phyloP scores from a whole-genome alignment of 352 stramenopile genomes.

The Globisporangium mamillatum region DNA sequence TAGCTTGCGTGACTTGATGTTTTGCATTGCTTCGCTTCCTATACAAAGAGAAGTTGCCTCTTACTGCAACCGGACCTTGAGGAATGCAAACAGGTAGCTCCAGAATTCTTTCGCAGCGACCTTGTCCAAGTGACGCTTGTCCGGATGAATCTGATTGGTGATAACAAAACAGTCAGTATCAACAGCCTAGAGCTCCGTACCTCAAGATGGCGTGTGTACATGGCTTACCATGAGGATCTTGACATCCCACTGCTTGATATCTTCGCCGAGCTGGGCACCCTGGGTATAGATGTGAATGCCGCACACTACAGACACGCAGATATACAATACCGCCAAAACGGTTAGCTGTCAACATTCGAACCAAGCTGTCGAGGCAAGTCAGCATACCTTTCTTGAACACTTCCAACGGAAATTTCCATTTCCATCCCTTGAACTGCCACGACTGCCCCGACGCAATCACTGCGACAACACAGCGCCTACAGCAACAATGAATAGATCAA shows the following conservation, averaged over 20 bases:
- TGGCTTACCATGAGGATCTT: conserved; percentile 81
- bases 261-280: conserved; percentile 67
- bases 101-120: conserved; percentile 89
- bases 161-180: background rate
- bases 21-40: background rate
- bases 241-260: conserved; percentile 90
- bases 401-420: conserved; percentile 90
- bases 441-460: conserved; percentile 88
- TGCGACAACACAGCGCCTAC: conserved; percentile 83
- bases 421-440: conserved; percentile 94
- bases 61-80: conserved; percentile 82
- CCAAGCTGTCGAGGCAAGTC: no score
- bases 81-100: conserved; percentile 86
- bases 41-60: background rate
- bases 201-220: background rate
- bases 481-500: background rate
- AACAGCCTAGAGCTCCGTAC: background rate
- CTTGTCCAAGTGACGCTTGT: conserved; percentile 91
- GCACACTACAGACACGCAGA: conserved; percentile 41
- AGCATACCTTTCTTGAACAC: conserved; percentile 88
- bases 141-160: conserved; percentile 69
- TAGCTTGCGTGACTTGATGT: no score
- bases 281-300: conserved; percentile 86
- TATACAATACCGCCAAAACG: background rate
- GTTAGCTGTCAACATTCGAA: background rate